Evolutionary conservation across 2,329 filamentous ascomycete species (phyloP).

Genomic region (Aaosphaeria pasadenensis): DNA sequence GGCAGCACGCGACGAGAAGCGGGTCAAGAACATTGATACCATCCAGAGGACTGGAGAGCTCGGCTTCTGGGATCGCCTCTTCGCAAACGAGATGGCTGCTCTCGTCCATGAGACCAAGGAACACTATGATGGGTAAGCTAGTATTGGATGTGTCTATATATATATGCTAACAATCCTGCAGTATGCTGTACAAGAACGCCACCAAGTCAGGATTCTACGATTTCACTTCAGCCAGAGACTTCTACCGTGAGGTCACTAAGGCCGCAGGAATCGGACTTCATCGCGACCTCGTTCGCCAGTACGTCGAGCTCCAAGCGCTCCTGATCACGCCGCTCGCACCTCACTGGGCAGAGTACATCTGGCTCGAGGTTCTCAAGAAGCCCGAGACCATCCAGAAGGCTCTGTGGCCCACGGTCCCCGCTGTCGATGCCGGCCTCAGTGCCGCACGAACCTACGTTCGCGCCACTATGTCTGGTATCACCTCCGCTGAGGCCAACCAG

Average conservation of each 20-base stretch:
- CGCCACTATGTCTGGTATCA: conserved; percentile 71
- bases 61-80: conserved; percentile 81
- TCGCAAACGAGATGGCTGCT: conserved; percentile 88
- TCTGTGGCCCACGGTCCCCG: conserved; percentile 67
- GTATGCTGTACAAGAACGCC: conserved; percentile 39
- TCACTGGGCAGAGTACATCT: conserved; percentile 93
- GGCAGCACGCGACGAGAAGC: conserved; percentile 40
- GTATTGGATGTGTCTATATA: too few species aligned
- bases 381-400: conserved; percentile 74
- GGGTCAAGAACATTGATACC: conserved; percentile 50
- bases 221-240: conserved; percentile 82
- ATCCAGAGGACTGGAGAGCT: conserved; percentile 66
- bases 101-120: conserved; percentile 74
- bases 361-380: conserved; percentile 84
- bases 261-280: conserved; percentile 84
- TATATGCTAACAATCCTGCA: too few species aligned
- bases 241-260: conserved; percentile 79
- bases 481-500: conserved; percentile 77
- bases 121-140: conserved; percentile 60
- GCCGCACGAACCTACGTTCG: conserved; percentile 83
- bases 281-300: conserved; percentile 71
- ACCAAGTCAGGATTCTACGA: conserved; percentile 73
- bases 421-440: conserved; percentile 64
- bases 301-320: conserved; percentile 82
- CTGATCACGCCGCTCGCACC: conserved; percentile 82